phyloP scores from a whole-genome alignment of 1,284 basidiomycete species.

The Coriolopsis trogii region DNA sequence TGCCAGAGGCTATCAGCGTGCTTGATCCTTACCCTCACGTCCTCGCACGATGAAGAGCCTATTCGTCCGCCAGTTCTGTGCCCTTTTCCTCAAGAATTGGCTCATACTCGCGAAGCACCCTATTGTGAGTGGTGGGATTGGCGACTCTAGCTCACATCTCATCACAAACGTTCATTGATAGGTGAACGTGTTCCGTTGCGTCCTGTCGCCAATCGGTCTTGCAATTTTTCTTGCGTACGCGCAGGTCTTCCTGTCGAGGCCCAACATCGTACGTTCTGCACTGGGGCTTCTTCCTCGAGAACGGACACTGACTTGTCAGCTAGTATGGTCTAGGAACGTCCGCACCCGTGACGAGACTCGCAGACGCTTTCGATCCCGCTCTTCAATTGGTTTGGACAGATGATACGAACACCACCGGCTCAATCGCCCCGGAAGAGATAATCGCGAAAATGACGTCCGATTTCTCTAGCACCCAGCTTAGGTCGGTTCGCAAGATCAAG shows the following conservation, averaged over 20 bases:
- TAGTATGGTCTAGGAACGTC: slow-evolving; percentile 59
- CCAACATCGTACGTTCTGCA: slow-evolving; percentile 53
- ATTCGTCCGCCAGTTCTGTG: slow-evolving; percentile 64
- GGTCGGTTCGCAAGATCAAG: slow-evolving; percentile 48
- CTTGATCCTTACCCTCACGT: background rate
- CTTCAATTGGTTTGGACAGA: slow-evolving; percentile 65
- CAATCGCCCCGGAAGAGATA: slow-evolving; percentile 53
- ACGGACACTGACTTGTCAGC: slow-evolving; percentile 40
- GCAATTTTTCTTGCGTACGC: slow-evolving; percentile 69
- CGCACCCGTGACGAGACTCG: slow-evolving; percentile 47
- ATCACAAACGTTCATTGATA: slow-evolving; percentile 26
- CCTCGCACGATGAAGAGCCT: slow-evolving; percentile 18
- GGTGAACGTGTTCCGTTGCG: slow-evolving; percentile 67
- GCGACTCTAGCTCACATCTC: background rate
- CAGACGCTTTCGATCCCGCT: slow-evolving; percentile 51
- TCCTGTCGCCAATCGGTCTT: slow-evolving; percentile 68
- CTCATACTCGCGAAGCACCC: slow-evolving; percentile 66
- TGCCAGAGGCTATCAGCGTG: no score
- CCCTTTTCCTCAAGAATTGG: slow-evolving; percentile 75
- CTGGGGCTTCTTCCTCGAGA: background rate
- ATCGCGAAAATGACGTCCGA: slow-evolving; percentile 54
- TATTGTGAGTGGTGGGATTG: slow-evolving; percentile 47
- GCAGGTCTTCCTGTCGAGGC: slow-evolving; percentile 54
- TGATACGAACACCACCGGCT: slow-evolving; percentile 51
- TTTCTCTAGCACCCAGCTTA: slow-evolving; percentile 47